Conservation (phyloP, 2,329 filamentous ascomycete species). For the Botrytis hyacinthi region DNA sequence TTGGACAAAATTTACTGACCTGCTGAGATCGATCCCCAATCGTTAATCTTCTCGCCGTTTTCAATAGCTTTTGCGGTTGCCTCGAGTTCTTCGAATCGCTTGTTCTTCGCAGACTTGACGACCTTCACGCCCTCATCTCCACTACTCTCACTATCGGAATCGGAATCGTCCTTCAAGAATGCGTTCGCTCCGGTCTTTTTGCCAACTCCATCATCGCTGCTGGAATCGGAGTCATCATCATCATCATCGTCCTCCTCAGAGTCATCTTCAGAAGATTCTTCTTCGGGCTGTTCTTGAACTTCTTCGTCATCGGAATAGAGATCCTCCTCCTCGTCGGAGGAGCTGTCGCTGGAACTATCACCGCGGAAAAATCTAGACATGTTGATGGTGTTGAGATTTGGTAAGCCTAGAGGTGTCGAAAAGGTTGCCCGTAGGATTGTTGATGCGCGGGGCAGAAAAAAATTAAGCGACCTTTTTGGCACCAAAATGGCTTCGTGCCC, state of each 20-base stretch:
- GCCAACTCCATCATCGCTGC: constrained; percentile 62
- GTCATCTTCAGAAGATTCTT: constrained; percentile 48
- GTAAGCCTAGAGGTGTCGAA: constrained; percentile 5
- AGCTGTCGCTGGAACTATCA: constrained; percentile 93
- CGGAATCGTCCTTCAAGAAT: constrained; percentile 78
- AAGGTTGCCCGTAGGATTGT: constrained; percentile 10
- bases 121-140: constrained; percentile 82
- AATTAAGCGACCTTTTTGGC: constrained; percentile 22
- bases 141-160: constrained; percentile 72
- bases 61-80: constrained; percentile 86
- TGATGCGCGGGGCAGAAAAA: constrained; percentile 19
- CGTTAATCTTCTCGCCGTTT: constrained; percentile 95
- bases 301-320: constrained; percentile 76
- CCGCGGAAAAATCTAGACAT: constrained; percentile 99
- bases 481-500: constrained; percentile 13
- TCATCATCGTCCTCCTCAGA: constrained; percentile 55
- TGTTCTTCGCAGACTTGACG: constrained; percentile 97
- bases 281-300: constrained; percentile 51
- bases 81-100: constrained; percentile 91
- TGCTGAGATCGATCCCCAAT: constrained; percentile 89
- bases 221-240: constrained; percentile 46
- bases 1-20: constrained; percentile 54
- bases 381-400: constrained; percentile 41
- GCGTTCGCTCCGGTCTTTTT: constrained; percentile 70
- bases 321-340: constrained; percentile 91